phyloP scores from a whole-genome alignment of 345 rosid genomes.

The Triadica sebifera region DNA sequence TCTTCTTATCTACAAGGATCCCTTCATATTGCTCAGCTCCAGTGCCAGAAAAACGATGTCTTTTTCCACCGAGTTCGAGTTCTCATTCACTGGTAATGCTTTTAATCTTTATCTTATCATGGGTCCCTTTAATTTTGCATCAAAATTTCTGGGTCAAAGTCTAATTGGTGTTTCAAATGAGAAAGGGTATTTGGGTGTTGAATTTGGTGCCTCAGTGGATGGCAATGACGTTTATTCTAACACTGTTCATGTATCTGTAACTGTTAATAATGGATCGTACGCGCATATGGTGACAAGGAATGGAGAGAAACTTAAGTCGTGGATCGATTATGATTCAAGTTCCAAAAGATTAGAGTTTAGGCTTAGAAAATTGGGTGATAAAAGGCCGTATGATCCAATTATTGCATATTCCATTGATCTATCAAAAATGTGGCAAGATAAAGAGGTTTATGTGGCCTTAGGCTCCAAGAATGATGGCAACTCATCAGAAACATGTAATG shows the following conservation, averaged over 20 bases:
- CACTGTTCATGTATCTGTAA: slow-evolving; percentile 33
- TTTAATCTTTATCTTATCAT: slow-evolving; percentile 43
- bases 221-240: slow-evolving; percentile 33
- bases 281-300: slow-evolving; percentile 27
- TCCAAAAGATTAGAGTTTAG: slow-evolving; percentile 48
- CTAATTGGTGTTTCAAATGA: slow-evolving; percentile 27
- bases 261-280: slow-evolving; percentile 31
- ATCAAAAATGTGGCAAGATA: slow-evolving; percentile 39
- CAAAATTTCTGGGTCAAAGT: slow-evolving; percentile 30
- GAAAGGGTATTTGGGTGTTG: slow-evolving; percentile 38
- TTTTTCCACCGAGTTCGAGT: slow-evolving; percentile 42
- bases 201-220: slow-evolving; percentile 38
- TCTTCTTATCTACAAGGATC: slow-evolving; percentile 28
- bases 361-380: slow-evolving; percentile 36
- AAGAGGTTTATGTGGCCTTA: slow-evolving; percentile 40
- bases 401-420: slow-evolving; percentile 35
- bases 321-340: slow-evolving; percentile 54
- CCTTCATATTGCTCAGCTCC: slow-evolving; percentile 34
- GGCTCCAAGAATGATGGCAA: slow-evolving; percentile 33
- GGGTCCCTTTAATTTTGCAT: slow-evolving; percentile 33
- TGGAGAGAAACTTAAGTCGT: slow-evolving; percentile 46
- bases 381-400: slow-evolving; percentile 41
- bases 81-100: slow-evolving; percentile 40
- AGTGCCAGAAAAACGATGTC: slow-evolving; percentile 25
- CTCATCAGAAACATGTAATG: slow-evolving; percentile 20